Conservation (phyloP, 306 rosid species). For the Cyclanthera cordifolia region DNA sequence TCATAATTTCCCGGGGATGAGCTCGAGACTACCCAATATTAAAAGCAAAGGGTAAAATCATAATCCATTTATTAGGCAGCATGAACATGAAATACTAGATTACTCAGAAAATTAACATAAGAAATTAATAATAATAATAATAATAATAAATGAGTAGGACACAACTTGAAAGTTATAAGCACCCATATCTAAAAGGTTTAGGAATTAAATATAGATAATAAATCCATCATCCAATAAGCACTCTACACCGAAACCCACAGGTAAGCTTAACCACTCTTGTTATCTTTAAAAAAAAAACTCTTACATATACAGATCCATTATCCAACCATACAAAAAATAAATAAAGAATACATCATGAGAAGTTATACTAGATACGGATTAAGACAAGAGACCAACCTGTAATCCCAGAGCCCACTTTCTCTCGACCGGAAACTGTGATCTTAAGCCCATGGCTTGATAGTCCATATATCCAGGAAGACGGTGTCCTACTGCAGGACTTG, state of each 20-base stretch:
- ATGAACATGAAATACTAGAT: not conserved
- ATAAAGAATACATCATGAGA: not conserved
- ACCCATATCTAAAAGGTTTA: not conserved
- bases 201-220: not conserved
- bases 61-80: not conserved
- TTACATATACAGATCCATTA: no score
- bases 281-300: no score
- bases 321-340: not conserved
- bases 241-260: no score
- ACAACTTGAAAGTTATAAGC: no score
- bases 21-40: conserved; percentile 58
- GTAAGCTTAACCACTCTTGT: no score
- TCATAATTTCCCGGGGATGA: conserved; percentile 92
- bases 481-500: conserved; percentile 56
- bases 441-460: conserved; percentile 52
- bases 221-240: no score
- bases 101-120: not conserved
- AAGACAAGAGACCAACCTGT: conserved; percentile 43
- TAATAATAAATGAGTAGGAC: no score
- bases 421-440: conserved; percentile 70
- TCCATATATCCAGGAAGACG: conserved; percentile 60
- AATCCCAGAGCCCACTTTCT: conserved; percentile 95
- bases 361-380: not conserved
- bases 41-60: conserved; percentile 19
- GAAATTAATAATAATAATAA: not conserved